These are phyloP conservation scores for Helenozyma baotianmanensis DNA, from an alignment of 805 yeast genomes.

Conservation along the genomic window DNA sequence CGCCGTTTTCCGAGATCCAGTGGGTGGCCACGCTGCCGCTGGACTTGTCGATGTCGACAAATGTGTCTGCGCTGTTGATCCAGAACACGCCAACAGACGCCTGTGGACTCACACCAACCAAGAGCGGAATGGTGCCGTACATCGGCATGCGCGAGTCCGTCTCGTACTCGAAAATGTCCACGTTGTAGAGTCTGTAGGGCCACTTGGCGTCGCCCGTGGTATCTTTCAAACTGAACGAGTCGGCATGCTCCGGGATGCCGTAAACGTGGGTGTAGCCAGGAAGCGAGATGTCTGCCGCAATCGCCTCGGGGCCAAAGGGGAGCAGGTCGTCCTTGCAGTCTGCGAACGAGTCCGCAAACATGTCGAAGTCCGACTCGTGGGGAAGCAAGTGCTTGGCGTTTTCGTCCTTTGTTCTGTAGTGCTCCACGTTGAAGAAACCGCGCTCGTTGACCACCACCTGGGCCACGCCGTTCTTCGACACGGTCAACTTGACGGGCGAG, in stretches of 20 bases:
- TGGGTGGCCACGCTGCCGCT: slow-evolving; percentile 50
- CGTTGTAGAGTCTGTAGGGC: slow-evolving; percentile 88
- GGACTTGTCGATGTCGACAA: slow-evolving; percentile 60
- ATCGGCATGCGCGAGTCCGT: slow-evolving; percentile 77
- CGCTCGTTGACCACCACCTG: slow-evolving; percentile 65
- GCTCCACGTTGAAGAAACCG: slow-evolving; percentile 76
- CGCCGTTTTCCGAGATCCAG: slow-evolving; percentile 93
- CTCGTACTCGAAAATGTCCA: slow-evolving; percentile 93
- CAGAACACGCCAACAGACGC: slow-evolving; percentile 77
- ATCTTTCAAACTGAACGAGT: slow-evolving; percentile 65
- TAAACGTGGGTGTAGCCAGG: slow-evolving; percentile 58
- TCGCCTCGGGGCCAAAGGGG: slow-evolving; percentile 85
- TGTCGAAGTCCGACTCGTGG: slow-evolving; percentile 60
- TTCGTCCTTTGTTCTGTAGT: slow-evolving; percentile 47
- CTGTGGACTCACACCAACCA: slow-evolving; percentile 61
- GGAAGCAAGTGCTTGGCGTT: slow-evolving; percentile 22
- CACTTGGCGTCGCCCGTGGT: slow-evolving; percentile 46
- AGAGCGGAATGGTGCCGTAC: slow-evolving; percentile 93
- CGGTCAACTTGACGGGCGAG: slow-evolving; percentile 46
- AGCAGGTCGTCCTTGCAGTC: slow-evolving; percentile 63
- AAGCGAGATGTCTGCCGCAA: slow-evolving; percentile 74
- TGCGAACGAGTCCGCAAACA: slow-evolving; percentile 66
- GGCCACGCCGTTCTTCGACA: slow-evolving; percentile 41
- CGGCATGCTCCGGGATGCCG: slow-evolving; percentile 98
- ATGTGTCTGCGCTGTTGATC: slow-evolving; percentile 92